Evolutionary conservation across 1,139 yeast species (phyloP), one percentile per base, ranked within the genome.

Genomic region (Pichia sp.): DNA sequence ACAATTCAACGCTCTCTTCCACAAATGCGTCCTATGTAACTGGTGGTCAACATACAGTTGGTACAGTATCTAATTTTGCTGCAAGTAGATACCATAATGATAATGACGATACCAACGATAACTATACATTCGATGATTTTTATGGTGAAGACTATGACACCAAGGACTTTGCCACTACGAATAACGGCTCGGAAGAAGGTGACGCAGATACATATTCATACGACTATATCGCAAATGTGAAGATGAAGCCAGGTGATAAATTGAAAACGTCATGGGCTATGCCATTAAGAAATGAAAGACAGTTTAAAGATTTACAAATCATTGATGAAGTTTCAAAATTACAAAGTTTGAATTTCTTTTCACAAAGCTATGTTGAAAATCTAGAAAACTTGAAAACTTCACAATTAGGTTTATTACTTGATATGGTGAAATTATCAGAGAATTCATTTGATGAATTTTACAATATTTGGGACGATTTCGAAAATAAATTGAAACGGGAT

Each of bases 301-400:
- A 88, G 44, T 90, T 96, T 96, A 83, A 94, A 3, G 95, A 89
- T 59, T 83, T 90, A 41, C 96, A 87, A 59, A 87, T 87, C 1
- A 71, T 91, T 52, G 93, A 88, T 56, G 96, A 88, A 56, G 95
- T 90, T 4, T 77, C 78, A 48, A 72, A 71, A 48, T 76, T 85
- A 76, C 82, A 67, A 28, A 73, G 72, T 50, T 79, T 78, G 37
- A 77, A 82, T 18, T 84, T 81, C 62, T 85, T 88, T 60, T 85
- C 84, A 42, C 72, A 72, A 4, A 71, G 74, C 34, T 87, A 85
- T 59, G 77, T 79, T 34, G 67, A 69, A 9, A 82, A 83, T 35
- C 66, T 90, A 51, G 68, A 67, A 22, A 70, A 74, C 44, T 70
- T 88, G 47, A 79, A 88, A 52, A 63, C 64, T 28, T 72, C 83